phyloP scores from a whole-genome alignment of 345 rosid genomes.

The Gossypium herbaceum region DNA sequence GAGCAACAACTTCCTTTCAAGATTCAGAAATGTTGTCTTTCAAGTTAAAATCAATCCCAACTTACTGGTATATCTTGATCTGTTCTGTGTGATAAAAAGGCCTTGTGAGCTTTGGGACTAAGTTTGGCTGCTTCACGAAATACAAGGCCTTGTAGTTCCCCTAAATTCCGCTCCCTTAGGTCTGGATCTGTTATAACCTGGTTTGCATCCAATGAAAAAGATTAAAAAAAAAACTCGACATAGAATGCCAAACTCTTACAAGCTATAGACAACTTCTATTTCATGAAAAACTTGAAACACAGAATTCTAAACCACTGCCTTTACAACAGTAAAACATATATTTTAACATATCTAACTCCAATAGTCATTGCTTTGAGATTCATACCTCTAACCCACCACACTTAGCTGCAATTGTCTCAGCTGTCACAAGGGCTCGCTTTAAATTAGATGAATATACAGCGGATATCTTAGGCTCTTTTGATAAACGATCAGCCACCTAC shows the following conservation, averaged over 20 bases:
- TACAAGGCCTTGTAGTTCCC: conserved; percentile 77
- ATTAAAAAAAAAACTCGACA: not conserved
- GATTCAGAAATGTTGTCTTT: not conserved
- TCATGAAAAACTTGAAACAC: not conserved
- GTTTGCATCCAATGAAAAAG: conserved; percentile 11
- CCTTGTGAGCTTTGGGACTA: conserved; percentile 52
- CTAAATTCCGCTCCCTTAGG: conserved; percentile 72
- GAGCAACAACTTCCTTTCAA: not conserved
- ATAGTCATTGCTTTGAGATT: not conserved
- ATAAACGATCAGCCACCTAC: conserved; percentile 67
- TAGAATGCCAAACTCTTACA: not conserved
- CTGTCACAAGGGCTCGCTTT: conserved; percentile 79
- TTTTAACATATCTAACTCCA: not conserved
- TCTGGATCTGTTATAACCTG: conserved; percentile 67
- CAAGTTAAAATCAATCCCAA: conserved; percentile 8
- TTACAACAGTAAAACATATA: not conserved
- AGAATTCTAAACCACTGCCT: not conserved
- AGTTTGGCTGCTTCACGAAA: conserved; percentile 49
- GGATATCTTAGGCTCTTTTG: conserved; percentile 55
- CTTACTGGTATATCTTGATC: conserved; percentile 77
- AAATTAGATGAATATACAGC: conserved; percentile 77
- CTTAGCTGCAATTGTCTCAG: conserved; percentile 57
- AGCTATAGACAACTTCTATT: not conserved
- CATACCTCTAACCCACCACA: conserved; percentile 63
- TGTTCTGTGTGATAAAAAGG: conserved; percentile 48